These are phyloP conservation scores for Wickerhamomyces sp. DNA, from an alignment of 1,139 yeast genomes.

Conservation along the genomic window DNA sequence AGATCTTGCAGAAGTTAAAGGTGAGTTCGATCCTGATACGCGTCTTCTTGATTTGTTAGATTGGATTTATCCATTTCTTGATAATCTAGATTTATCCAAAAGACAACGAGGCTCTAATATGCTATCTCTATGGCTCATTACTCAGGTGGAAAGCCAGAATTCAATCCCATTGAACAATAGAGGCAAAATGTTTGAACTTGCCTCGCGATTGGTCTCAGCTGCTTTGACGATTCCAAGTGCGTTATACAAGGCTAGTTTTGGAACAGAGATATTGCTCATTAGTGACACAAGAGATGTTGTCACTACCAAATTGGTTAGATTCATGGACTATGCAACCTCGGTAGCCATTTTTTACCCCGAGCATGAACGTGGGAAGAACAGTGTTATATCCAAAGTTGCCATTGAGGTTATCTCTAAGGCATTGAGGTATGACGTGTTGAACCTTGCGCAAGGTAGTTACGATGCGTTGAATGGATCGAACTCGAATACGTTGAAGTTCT, in stretches of 20 bases:
- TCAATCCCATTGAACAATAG: conserved; percentile 16
- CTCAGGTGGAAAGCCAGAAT: conserved; percentile 24
- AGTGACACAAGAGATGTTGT: conserved; percentile 38
- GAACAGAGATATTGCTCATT: conserved; percentile 35
- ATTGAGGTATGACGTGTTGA: conserved; percentile 49
- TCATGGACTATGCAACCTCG: conserved; percentile 34
- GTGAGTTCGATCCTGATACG: conserved; percentile 17
- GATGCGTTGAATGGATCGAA: conserved; percentile 32
- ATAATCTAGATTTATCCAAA: conserved; percentile 29
- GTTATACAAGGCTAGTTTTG: conserved; percentile 27
- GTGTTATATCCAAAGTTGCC: conserved; percentile 31
- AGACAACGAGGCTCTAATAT: conserved; percentile 39
- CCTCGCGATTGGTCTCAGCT: conserved; percentile 24
- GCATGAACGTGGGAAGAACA: conserved; percentile 21
- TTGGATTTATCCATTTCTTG: conserved; percentile 39
- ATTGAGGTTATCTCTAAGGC: conserved; percentile 41
- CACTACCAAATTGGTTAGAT: conserved; percentile 33
- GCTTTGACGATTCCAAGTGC: conserved; percentile 24
- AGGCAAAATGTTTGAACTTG: conserved; percentile 24
- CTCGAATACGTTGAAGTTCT: conserved; percentile 34
- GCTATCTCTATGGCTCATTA: conserved; percentile 34
- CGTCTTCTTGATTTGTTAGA: conserved; percentile 30
- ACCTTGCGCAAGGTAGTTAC: conserved; percentile 49
- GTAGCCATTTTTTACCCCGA: conserved; percentile 28
- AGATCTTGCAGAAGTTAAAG: conserved; percentile 5